Percentiles rank a stretch among this genome's conserved stretches.
phyloP scores from a whole-genome alignment of 148 eudicot genomes.

The Rhododendron ovatum region DNA sequence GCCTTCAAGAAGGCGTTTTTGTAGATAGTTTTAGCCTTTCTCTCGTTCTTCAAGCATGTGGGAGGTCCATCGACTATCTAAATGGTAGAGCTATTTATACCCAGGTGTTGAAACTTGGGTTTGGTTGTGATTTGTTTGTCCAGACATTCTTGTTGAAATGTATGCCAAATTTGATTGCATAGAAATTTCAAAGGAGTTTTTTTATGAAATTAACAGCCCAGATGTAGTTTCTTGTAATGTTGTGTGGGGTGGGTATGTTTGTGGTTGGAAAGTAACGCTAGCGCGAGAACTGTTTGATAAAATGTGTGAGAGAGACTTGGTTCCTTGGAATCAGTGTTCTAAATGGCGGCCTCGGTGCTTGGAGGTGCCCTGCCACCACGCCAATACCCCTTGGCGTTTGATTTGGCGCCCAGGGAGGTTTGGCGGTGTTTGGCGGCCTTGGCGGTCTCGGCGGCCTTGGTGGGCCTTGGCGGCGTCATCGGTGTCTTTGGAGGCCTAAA shows the following conservation, averaged over 20 bases:
- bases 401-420: too few species aligned
- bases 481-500: too few species aligned
- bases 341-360: too few species aligned
- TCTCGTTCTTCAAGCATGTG: conserved; percentile 23
- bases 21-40: conserved; percentile 14
- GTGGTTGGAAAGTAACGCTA: conserved; percentile 8
- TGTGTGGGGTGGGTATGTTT: conserved; percentile 14
- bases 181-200: neutral
- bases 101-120: conserved; percentile 16
- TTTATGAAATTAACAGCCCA: conserved; percentile 7
- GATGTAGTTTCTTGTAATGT: conserved; percentile 15
- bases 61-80: neutral
- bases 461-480: too few species aligned
- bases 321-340: neutral
- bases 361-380: too few species aligned
- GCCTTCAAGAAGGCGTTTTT: neutral
- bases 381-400: too few species aligned
- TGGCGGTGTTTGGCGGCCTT: too few species aligned
- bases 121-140: conserved; percentile 16
- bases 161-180: conserved; percentile 9
- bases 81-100: conserved; percentile 13
- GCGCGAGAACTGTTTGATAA: conserved; percentile 16
- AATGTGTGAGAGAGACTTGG: conserved; percentile 8
- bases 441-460: too few species aligned
- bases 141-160: conserved; percentile 18